These are phyloP conservation scores for Groenewaldozyma salmanticensis DNA, from an alignment of 805 yeast genomes.

Conservation along the genomic window DNA sequence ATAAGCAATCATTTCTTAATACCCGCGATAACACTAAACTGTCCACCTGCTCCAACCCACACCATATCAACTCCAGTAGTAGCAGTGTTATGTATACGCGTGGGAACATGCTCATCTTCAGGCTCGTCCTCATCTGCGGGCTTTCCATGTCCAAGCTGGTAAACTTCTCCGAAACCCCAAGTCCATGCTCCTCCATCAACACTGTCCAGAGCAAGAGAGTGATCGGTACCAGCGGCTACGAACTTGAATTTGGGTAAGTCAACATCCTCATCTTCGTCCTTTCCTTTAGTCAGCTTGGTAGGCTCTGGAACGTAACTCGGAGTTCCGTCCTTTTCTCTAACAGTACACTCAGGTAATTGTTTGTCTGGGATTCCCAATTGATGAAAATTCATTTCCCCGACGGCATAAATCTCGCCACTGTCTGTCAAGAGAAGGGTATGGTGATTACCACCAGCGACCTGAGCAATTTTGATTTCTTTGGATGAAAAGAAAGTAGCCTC, in stretches of 20 bases:
- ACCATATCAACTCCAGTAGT: slow-evolving; percentile 67
- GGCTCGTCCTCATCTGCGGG: slow-evolving; percentile 80
- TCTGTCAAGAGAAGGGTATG: slow-evolving; percentile 71
- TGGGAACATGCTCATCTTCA: slow-evolving; percentile 78
- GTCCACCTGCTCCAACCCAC: slow-evolving; percentile 90
- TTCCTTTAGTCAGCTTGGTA: slow-evolving; percentile 44
- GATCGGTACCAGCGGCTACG: slow-evolving; percentile 85
- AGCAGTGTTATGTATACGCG: slow-evolving; percentile 89
- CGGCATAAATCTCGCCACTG: slow-evolving; percentile 66
- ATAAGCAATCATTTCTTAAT: slow-evolving; percentile 17
- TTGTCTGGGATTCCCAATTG: slow-evolving; percentile 73
- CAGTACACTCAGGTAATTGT: slow-evolving; percentile 62
- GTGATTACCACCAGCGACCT: slow-evolving; percentile 89
- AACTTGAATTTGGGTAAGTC: slow-evolving; percentile 40
- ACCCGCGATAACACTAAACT: slow-evolving; percentile 87
- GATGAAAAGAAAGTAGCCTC: slow-evolving; percentile 54
- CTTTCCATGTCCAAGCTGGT: slow-evolving; percentile 85
- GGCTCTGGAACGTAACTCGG: slow-evolving; percentile 78
- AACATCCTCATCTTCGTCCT: slow-evolving; percentile 21
- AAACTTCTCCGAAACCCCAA: slow-evolving; percentile 98
- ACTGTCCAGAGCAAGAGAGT: slow-evolving; percentile 69
- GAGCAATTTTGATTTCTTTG: slow-evolving; percentile 40
- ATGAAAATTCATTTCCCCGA: slow-evolving; percentile 91
- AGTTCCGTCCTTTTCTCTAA: slow-evolving; percentile 68
- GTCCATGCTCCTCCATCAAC: slow-evolving; percentile 78